Evolutionary conservation across 345 rosid genomes (phyloP).

Genomic region (Anacardium occidentale): DNA sequence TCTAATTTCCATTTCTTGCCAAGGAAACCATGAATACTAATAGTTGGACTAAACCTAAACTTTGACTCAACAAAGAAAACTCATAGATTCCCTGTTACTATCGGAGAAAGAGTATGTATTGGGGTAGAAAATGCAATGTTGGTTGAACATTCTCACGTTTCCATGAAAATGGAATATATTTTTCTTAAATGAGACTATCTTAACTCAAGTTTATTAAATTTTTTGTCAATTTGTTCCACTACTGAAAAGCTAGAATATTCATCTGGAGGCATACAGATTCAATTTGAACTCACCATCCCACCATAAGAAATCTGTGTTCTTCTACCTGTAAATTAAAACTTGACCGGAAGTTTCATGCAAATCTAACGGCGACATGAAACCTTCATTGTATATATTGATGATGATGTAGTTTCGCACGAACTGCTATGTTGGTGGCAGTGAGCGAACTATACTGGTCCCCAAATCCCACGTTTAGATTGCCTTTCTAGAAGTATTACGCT

Average conservation of each 20-base stretch:
- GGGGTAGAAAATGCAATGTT: not conserved
- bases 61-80: not conserved
- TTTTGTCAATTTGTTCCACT: not conserved
- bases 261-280: not conserved
- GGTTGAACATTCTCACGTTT: too few species aligned
- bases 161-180: too few species aligned
- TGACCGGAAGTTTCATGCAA: not conserved
- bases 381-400: not conserved
- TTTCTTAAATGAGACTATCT: too few species aligned
- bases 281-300: not conserved
- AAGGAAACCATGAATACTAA: not conserved
- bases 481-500: not conserved
- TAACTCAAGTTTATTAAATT: not conserved
- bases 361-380: not conserved
- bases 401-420: conserved; percentile 10
- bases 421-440: not conserved
- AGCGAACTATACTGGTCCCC: not conserved
- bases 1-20: not conserved
- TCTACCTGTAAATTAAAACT: not conserved
- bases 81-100: too few species aligned
- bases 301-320: not conserved
- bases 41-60: not conserved
- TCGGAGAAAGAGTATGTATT: too few species aligned
- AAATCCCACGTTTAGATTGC: not conserved
- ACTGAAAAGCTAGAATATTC: not conserved